Evolutionary conservation across 1,284 basidiomycete genomes (phyloP).

Genomic region (Volvariella surrecta): DNA sequence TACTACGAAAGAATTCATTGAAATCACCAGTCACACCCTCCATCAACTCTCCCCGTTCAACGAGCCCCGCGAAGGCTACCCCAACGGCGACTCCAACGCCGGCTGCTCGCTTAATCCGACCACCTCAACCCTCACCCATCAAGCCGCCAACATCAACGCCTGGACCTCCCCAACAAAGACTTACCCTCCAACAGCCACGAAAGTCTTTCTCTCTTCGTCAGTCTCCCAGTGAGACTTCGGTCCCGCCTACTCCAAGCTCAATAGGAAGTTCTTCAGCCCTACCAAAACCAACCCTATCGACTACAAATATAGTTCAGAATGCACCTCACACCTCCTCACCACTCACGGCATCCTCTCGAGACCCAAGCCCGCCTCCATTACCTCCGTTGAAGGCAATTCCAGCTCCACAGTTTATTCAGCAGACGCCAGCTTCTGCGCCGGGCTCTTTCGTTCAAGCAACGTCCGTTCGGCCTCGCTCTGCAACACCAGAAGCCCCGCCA

Average conservation of each 20-base stretch:
- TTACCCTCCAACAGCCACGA: slow-evolving; percentile 22
- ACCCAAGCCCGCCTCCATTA: slow-evolving; percentile 25
- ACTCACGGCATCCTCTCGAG: slow-evolving; percentile 20
- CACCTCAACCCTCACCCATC: slow-evolving; percentile 27
- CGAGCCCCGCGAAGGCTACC: slow-evolving; percentile 34
- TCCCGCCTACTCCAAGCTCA: slow-evolving; percentile 12
- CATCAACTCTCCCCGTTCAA: slow-evolving; percentile 30
- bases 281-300: slow-evolving; percentile 7
- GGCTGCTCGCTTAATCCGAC: slow-evolving; percentile 17
- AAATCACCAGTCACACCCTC: slow-evolving; percentile 17
- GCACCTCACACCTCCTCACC: slow-evolving; percentile 28
- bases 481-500: slow-evolving; percentile 2
- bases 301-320: slow-evolving; percentile 5
- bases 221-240: slow-evolving; percentile 20
- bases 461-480: not conserved
- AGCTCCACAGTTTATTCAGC: slow-evolving; percentile 5
- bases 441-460: slow-evolving; percentile 6
- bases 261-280: slow-evolving; percentile 15
- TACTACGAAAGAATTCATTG: slow-evolving; percentile 28
- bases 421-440: slow-evolving; percentile 5
- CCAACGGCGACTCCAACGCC: slow-evolving; percentile 12
- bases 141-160: slow-evolving; percentile 19
- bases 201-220: slow-evolving; percentile 25
- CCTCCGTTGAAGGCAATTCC: slow-evolving; percentile 7
- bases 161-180: slow-evolving; percentile 15